Evolutionary conservation across 1,284 basidiomycete genomes (phyloP), one percentile per base, ranked within the genome.

Genomic region (Ustilago tritici): DNA sequence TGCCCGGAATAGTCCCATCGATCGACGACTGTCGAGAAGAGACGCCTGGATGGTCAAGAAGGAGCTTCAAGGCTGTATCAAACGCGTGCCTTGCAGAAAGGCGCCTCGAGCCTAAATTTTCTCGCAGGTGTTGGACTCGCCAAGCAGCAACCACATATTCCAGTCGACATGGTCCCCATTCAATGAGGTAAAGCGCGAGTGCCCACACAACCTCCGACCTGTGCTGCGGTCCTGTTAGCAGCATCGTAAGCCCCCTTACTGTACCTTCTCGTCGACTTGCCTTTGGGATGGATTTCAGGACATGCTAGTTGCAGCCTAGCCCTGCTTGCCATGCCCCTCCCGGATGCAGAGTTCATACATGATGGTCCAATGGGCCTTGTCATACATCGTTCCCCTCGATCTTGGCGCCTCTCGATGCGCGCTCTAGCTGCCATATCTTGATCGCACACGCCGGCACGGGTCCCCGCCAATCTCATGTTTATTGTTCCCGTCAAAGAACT

Each of bases 21-120:
- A 10, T 40, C 4, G 15, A 17, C 38, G 10, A 11, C 11, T 40
- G 38, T 11, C 15, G 38, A 40, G 2, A 10, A 40, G 15, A 40
- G 38, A 11, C 4, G 15, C 2, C 15, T 17, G 38, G 15, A 4
- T 11, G 23, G 23, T 28, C 23, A 28, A 28, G 23, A 32, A n/a
- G 49, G 5, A 35, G 9, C 11, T n/a, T n/a, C 10, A 8, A 34
- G 41, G 43, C 11, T 46, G 40, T 56, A 54, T 56, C 41, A 53
- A 63, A 64, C 61, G 56, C 67, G 57, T 70, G 67, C 67, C 67
- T 63, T 69, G 65, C 65, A 61, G 53, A 35, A 12, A 6, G 41
- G 23, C 32, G 31, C 10, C 34, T 47, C 52, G 40, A 49, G 28
- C 34, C 60, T 52, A 38, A 36, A 12, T 34, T 6, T 32, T 28